These are phyloP conservation scores for Cutaneotrichosporon sp. DNA, from an alignment of 1,284 basidiomycete species.

Conservation along the genomic window DNA sequence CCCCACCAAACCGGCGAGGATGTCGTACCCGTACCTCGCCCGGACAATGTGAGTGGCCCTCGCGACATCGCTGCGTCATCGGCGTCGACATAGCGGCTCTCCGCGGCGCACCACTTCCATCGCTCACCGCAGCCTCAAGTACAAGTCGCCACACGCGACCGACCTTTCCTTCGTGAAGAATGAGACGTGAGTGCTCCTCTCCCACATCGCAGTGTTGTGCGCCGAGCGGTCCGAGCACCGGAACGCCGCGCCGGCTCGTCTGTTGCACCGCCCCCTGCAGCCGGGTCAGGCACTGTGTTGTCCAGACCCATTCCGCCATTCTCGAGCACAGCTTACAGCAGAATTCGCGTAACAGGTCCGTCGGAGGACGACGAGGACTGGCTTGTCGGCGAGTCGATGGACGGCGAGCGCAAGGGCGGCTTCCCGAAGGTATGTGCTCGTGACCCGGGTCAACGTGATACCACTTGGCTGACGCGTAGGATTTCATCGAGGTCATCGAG, in stretches of 20 bases:
- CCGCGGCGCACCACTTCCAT: background rate
- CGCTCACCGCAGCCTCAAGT: slow-evolving; percentile 42
- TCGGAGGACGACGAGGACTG: slow-evolving; percentile 55
- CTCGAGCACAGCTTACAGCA: slow-evolving; percentile 23
- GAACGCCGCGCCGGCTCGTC: background rate
- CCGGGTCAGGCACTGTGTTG: background rate
- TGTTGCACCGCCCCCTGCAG: background rate
- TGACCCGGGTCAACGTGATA: background rate
- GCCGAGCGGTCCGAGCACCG: background rate
- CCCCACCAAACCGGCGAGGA: slow-evolving; percentile 14
- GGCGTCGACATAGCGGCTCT: background rate
- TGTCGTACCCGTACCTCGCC: slow-evolving; percentile 52
- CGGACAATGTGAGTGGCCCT: slow-evolving; percentile 43
- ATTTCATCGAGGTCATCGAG: slow-evolving; percentile 37
- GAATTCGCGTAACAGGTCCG: slow-evolving; percentile 51
- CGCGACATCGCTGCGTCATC: background rate
- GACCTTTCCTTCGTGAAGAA: slow-evolving; percentile 54
- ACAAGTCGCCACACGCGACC: slow-evolving; percentile 54
- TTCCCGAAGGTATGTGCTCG: slow-evolving; percentile 51
- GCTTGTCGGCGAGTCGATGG: slow-evolving; percentile 50
- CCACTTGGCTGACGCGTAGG: slow-evolving; percentile 30
- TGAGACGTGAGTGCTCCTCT: slow-evolving; percentile 45
- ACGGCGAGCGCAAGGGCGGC: slow-evolving; percentile 48
- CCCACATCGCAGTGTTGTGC: background rate
- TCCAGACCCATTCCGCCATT: background rate